A percentile compares a stretch with the other conserved stretches of the same genome.
Evolutionary conservation across 23 red algal genomes (phyloP).

Genomic region (Cyanidium caldarium): DNA sequence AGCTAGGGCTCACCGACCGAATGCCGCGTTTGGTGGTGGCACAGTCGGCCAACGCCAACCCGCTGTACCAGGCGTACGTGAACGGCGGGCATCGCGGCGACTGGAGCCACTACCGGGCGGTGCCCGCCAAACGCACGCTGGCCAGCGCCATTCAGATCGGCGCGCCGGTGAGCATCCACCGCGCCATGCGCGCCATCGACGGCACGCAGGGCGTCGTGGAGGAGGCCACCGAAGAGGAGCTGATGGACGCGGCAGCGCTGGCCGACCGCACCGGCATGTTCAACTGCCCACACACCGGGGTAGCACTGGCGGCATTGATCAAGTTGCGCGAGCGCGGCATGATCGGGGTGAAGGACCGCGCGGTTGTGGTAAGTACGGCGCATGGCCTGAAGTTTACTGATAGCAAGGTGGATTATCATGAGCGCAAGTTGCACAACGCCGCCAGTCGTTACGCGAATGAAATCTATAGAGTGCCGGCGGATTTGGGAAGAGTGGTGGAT

Average conservation of each 20-base stretch:
- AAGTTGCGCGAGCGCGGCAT: slow-evolving; percentile 55
- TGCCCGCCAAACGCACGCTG: slow-evolving; percentile 55
- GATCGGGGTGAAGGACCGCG: slow-evolving; percentile 54
- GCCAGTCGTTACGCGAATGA: slow-evolving; percentile 57
- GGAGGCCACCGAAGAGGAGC: slow-evolving; percentile 91
- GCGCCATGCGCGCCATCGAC: slow-evolving; percentile 72
- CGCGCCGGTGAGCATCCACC: slow-evolving; percentile 77
- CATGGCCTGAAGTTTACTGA: slow-evolving; percentile 99
- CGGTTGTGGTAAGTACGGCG: slow-evolving; percentile 88
- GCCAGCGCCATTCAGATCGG: slow-evolving; percentile 99
- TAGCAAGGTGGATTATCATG: slow-evolving; percentile 81
- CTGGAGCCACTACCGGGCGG: slow-evolving; percentile 39
- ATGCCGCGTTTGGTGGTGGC: slow-evolving; percentile 80
- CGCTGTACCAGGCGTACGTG: slow-evolving; percentile 76
- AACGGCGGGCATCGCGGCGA: slow-evolving; percentile 12
- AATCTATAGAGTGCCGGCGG: slow-evolving; percentile 57
- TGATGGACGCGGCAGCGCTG: slow-evolving; percentile 75
- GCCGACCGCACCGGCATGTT: slow-evolving; percentile 98
- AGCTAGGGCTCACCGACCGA: slow-evolving; percentile 72
- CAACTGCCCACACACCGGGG: slow-evolving; percentile 98
- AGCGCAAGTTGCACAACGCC: slow-evolving; percentile 79
- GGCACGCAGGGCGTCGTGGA: slow-evolving; percentile 78
- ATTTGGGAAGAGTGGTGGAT: slow-evolving; percentile 70
- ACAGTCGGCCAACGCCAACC: slow-evolving; percentile 95
- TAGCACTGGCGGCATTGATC: slow-evolving; percentile 88